Conservation (phyloP, 306 rosid species). For the Lathyrus tuberosus region DNA sequence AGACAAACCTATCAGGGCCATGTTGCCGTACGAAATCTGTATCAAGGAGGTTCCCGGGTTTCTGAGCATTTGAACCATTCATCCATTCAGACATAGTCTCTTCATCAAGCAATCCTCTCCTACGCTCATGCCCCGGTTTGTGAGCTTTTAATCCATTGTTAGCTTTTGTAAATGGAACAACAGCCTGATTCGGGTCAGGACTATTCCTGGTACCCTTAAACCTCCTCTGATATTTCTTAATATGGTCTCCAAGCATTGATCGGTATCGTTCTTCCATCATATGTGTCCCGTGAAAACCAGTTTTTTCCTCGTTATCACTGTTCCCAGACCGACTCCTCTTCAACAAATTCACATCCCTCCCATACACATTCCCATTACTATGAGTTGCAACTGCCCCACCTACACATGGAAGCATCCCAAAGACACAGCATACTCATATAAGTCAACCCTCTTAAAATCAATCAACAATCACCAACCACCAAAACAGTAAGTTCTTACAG, state of each 20-base stretch:
- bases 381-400: conserved; percentile 59
- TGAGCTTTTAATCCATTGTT: conserved; percentile 57
- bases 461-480: conserved; percentile 28
- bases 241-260: conserved; percentile 94
- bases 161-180: conserved; percentile 51
- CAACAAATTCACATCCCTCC: conserved; percentile 55
- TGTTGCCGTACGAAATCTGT: conserved; percentile 46
- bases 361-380: conserved; percentile 67
- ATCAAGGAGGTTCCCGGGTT: conserved; percentile 59
- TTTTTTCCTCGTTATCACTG: conserved; percentile 74
- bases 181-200: conserved; percentile 59
- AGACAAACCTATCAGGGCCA: conserved; percentile 65
- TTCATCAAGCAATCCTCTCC: conserved; percentile 58
- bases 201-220: conserved; percentile 65
- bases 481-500: conserved; percentile 4
- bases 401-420: conserved; percentile 45
- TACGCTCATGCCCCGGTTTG: conserved; percentile 64
- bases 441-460: conserved; percentile 30
- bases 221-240: conserved; percentile 88
- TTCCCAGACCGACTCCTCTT: conserved; percentile 66
- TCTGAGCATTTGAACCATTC: conserved; percentile 58
- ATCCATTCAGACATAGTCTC: conserved; percentile 72
- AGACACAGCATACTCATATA: conserved; percentile 33
- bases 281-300: conserved; percentile 52
- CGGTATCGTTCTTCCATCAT: conserved; percentile 84